Conservation (phyloP, 2,329 filamentous ascomycete genomes). For the Ceratocystis albifundus region DNA sequence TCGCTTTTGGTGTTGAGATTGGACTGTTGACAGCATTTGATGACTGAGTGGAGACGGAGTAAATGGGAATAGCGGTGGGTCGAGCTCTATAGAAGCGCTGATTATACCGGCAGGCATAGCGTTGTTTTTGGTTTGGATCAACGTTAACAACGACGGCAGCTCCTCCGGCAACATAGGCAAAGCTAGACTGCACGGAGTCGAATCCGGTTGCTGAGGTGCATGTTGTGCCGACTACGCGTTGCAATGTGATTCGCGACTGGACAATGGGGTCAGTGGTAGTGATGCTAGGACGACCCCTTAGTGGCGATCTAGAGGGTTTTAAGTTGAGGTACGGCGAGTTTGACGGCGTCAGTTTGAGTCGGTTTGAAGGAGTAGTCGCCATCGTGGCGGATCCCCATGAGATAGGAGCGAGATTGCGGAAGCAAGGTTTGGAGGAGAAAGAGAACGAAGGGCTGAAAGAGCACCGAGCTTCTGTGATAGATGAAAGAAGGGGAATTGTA, state of each 20-base stretch:
- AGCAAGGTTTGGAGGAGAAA: slow-evolving; percentile 13
- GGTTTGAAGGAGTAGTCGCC: slow-evolving; percentile 47
- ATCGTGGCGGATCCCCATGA: slow-evolving; percentile 44
- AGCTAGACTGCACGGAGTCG: slow-evolving; percentile 63
- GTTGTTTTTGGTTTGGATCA: slow-evolving; percentile 43
- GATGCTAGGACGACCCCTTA: slow-evolving; percentile 35
- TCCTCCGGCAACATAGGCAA: slow-evolving; percentile 86
- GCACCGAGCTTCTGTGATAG: slow-evolving; percentile 2
- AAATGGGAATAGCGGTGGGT: slow-evolving; percentile 58
- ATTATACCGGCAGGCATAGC: slow-evolving; percentile 33
- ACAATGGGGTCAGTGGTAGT: slow-evolving; percentile 34
- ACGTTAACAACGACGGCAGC: slow-evolving; percentile 83
- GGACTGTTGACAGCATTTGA: slow-evolving; percentile 41
- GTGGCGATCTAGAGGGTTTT: slow-evolving; percentile 52
- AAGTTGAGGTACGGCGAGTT: slow-evolving; percentile 56
- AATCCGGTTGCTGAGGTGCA: slow-evolving; percentile 76
- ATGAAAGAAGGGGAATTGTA: background rate
- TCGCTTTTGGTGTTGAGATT: slow-evolving; percentile 47
- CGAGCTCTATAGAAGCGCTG: slow-evolving; percentile 88
- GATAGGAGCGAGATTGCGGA: slow-evolving; percentile 25
- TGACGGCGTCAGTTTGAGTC: slow-evolving; percentile 61
- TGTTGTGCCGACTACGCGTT: slow-evolving; percentile 83
- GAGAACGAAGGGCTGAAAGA: background rate
- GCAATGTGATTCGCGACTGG: slow-evolving; percentile 57
- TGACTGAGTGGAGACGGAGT: slow-evolving; percentile 45